phyloP scores from a whole-genome alignment of 148 eudicot species.

The Rhododendron henanense region DNA sequence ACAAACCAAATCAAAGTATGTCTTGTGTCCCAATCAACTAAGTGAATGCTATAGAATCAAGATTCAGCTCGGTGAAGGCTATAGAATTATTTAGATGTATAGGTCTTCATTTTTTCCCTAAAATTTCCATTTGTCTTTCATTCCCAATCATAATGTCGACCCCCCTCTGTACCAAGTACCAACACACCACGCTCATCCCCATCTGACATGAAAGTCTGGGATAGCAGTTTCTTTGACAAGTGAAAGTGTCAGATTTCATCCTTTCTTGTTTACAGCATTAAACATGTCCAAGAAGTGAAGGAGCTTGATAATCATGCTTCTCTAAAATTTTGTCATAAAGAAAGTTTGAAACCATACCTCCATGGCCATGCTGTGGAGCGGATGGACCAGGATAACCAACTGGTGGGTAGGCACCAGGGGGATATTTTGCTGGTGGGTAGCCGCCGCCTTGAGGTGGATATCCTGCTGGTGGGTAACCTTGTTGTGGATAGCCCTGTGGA shows the following conservation, averaged over 20 bases:
- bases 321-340: not conserved
- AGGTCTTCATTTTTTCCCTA: not conserved
- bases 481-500: constrained; percentile 21
- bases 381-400: constrained; percentile 30
- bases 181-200: not conserved
- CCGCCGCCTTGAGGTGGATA: constrained; percentile 32
- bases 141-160: not conserved
- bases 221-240: not conserved
- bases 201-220: not conserved
- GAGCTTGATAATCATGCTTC: not conserved
- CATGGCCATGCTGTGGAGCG: constrained; percentile 36
- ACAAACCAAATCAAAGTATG: not conserved
- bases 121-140: not conserved
- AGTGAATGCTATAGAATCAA: not conserved
- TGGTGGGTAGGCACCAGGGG: constrained; percentile 36
- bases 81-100: not conserved
- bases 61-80: not conserved
- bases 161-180: not conserved
- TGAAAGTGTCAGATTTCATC: not conserved
- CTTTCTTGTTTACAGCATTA: not conserved
- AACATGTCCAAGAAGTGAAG: not conserved
- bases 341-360: constrained; percentile 27
- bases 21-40: not conserved
- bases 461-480: constrained; percentile 14
- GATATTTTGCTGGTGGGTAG: constrained; percentile 31